Percentiles rank a stretch among this genome's conserved stretches.
Conservation (phyloP, 257 asterid species). For the Solanum bulbocastanum region DNA sequence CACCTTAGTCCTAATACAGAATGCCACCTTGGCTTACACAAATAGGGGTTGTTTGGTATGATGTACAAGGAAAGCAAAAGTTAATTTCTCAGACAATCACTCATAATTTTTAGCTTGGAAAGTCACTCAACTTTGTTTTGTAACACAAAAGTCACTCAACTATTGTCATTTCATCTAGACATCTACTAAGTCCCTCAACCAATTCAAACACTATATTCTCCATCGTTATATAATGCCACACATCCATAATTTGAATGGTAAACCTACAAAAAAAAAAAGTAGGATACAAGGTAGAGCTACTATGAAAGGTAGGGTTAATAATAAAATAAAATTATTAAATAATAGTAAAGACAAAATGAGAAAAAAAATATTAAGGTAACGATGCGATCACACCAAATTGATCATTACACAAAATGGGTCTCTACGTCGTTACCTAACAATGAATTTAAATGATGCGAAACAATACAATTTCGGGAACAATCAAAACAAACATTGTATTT, state of each 20-base stretch:
- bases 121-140: neutral
- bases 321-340: too few relatives aligned
- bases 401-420: neutral
- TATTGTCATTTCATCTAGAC: neutral
- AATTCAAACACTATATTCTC: neutral
- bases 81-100: neutral
- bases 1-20: neutral
- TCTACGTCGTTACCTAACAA: neutral
- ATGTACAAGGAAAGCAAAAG: neutral
- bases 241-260: too few relatives aligned
- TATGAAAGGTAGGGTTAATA: neutral
- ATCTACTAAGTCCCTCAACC: neutral
- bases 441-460: neutral
- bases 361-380: neutral
- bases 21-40: neutral
- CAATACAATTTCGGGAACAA: neutral
- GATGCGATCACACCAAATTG: neutral
- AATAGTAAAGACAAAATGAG: neutral
- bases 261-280: neutral
- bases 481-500: neutral
- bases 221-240: too few relatives aligned
- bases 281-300: neutral
- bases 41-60: neutral
- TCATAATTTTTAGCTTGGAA: neutral
- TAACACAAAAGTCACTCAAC: neutral